A percentile compares a stretch with the other conserved stretches of the same genome.
These are phyloP conservation scores for Goffeauzyma gilvescens DNA, from an alignment of 768 basidiomycete genomes.

Conservation along the genomic window DNA sequence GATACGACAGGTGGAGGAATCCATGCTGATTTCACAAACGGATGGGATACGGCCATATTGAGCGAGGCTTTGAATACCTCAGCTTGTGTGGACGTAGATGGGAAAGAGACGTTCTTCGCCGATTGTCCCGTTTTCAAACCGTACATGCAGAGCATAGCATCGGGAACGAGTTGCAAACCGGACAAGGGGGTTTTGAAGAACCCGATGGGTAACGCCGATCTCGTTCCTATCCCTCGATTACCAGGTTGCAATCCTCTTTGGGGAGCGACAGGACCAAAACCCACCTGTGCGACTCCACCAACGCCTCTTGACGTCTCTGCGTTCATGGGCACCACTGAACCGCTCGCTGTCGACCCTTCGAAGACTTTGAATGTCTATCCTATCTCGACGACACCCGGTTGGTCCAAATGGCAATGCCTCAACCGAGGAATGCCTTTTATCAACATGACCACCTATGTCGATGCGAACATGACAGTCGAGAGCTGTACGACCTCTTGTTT, in stretches of 20 bases:
- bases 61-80: constrained; percentile 39
- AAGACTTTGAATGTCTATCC: constrained; percentile 8
- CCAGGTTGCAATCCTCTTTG: constrained; percentile 28
- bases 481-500: constrained; percentile 12
- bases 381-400: constrained; percentile 19
- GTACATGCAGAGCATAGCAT: constrained; percentile 7
- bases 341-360: constrained; percentile 9
- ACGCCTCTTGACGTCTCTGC: constrained; percentile 13
- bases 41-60: constrained; percentile 44
- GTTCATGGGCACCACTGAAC: constrained; percentile 17
- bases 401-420: constrained; percentile 15
- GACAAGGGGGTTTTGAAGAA: constrained; percentile 13
- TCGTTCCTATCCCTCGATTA: constrained; percentile 11
- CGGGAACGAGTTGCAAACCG: constrained; percentile 15
- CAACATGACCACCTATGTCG: constrained; percentile 10
- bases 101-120: too few species aligned
- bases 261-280: constrained; percentile 18
- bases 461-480: constrained; percentile 10
- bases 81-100: constrained; percentile 11
- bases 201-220: constrained; percentile 13
- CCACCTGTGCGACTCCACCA: constrained; percentile 15
- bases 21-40: constrained; percentile 23
- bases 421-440: constrained; percentile 8
- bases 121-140: constrained; percentile 13
- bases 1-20: constrained; percentile 49